phyloP scores from a whole-genome alignment of 2,329 filamentous ascomycete species.

The Fusarium brevicatenulatum region DNA sequence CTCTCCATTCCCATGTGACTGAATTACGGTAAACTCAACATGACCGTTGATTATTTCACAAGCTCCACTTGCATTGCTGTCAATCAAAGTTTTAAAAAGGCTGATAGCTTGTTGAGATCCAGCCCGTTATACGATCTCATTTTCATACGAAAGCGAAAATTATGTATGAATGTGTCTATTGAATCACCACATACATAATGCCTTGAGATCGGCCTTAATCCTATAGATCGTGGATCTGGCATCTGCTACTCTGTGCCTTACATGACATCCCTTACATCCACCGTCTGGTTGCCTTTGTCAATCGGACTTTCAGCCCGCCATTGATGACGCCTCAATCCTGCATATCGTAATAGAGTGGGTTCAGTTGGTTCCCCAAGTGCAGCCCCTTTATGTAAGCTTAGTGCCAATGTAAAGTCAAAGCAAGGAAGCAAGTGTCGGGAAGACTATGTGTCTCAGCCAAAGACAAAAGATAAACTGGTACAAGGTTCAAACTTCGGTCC shows the following conservation, averaged over 20 bases:
- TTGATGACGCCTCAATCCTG: conserved; percentile 16
- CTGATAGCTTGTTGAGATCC: background rate
- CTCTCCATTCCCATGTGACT: conserved; percentile 12
- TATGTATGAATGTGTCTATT: background rate
- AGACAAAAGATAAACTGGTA: background rate
- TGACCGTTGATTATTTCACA: conserved; percentile 4
- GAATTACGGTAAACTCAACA: conserved; percentile 5
- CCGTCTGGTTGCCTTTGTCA: background rate
- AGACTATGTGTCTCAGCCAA: background rate
- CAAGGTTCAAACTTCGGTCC: background rate
- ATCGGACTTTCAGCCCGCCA: background rate
- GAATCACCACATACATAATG: background rate
- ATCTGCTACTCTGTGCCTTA: background rate
- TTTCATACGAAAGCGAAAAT: conserved; percentile 17
- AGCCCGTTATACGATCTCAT: background rate
- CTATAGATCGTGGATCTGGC: conserved; percentile 2
- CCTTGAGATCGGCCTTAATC: background rate
- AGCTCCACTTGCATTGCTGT: background rate
- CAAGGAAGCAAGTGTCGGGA: background rate
- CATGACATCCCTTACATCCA: conserved; percentile 13
- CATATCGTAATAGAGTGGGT: conserved; percentile 20
- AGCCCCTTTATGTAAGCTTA: conserved; percentile 19
- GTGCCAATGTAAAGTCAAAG: background rate
- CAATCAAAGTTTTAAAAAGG: background rate
- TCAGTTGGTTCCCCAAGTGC: background rate